Evolutionary conservation across 345 rosid genomes (phyloP).

Genomic region (Gossypium turneri): DNA sequence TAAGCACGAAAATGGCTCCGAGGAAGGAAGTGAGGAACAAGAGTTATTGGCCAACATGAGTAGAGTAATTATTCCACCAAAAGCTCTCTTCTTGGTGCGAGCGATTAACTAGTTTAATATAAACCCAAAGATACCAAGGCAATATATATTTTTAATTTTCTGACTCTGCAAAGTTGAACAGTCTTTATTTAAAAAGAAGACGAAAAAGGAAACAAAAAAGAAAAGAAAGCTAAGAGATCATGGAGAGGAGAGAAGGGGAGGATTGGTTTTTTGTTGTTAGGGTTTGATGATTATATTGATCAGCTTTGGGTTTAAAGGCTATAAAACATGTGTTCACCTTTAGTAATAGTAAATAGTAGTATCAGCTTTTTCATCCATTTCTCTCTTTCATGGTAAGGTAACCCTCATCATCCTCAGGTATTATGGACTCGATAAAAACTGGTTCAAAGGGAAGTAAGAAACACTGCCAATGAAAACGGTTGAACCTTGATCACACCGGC

Average conservation of each 20-base stretch:
- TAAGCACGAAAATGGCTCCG: conserved; percentile 41
- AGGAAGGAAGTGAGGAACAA: conserved; percentile 28
- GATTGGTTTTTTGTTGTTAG: background rate
- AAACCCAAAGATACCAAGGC: background rate
- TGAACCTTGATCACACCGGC: conserved; percentile 37
- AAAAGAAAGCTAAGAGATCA: background rate
- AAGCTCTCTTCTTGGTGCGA: background rate
- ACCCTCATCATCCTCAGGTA: conserved; percentile 35
- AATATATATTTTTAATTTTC: background rate
- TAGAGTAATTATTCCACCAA: background rate
- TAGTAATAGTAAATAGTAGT: background rate
- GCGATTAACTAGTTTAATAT: background rate
- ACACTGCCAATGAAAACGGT: conserved; percentile 34
- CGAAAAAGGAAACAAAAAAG: too few relatives aligned
- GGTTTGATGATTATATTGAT: conserved; percentile 31
- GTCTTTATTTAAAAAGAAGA: background rate
- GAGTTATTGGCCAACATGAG: conserved; percentile 39
- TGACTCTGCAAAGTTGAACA: background rate
- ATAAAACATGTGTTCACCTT: conserved; percentile 21
- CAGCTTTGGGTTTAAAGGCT: conserved; percentile 5
- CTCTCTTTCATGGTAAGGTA: conserved; percentile 13
- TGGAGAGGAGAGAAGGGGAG: background rate
- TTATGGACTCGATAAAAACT: conserved; percentile 32
- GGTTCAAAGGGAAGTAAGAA: conserved; percentile 20
- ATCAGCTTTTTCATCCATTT: conserved; percentile 26